phyloP scores from a whole-genome alignment of 2,329 filamentous ascomycete species.

The Trichoderma atrobrunneum region DNA sequence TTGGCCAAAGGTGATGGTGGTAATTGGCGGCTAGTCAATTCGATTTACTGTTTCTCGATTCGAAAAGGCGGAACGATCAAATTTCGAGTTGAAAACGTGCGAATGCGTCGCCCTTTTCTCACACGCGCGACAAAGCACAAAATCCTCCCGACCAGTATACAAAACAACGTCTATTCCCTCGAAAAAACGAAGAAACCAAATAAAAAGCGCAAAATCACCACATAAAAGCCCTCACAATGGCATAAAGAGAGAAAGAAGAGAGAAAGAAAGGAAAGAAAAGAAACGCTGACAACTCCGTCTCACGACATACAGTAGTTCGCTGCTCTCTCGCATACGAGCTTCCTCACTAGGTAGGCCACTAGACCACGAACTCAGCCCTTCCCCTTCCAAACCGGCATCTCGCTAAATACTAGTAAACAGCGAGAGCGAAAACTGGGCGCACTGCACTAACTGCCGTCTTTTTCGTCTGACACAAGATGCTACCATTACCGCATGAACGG shows the following conservation, averaged over 20 bases:
- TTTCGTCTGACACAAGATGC: too few relatives aligned
- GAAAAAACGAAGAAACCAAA: background rate
- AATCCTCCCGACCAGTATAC: background rate
- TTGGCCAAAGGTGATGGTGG: background rate
- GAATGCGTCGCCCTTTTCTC: background rate
- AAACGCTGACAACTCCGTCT: background rate
- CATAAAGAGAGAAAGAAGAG: background rate
- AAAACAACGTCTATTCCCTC: background rate
- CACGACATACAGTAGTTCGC: background rate
- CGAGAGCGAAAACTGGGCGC: background rate
- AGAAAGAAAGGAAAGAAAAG: background rate
- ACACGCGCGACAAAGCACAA: background rate
- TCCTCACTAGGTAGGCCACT: background rate
- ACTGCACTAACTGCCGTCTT: background rate
- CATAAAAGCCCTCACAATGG: background rate
- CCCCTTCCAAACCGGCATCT: background rate
- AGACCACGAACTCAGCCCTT: background rate
- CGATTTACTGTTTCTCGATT: background rate
- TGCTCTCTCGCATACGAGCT: background rate
- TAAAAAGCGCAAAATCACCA: background rate
- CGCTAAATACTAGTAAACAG: background rate
- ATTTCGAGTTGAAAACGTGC: background rate
- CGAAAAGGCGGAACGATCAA: background rate
- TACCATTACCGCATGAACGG: too few relatives aligned
- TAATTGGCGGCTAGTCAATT: background rate